Evolutionary conservation across 1,139 yeast genomes (phyloP), one percentile per base, ranked within the genome.

Genomic region (Debaryomycetaceae sp.): DNA sequence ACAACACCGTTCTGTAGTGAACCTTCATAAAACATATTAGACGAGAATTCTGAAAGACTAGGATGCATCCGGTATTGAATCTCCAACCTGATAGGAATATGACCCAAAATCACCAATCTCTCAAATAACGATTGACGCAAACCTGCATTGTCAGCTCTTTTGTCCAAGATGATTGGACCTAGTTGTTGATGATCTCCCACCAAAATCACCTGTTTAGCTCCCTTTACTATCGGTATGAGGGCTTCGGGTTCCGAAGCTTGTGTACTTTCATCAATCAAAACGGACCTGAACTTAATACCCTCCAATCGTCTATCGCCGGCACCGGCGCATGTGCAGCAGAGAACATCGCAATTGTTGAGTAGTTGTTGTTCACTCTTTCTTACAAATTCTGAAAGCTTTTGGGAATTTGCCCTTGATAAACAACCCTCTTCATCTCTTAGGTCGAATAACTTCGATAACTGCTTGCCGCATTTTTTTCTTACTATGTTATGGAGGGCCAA

Each of bases 1-100:
- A 95, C 84, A 8, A 90, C 96, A 53, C 97, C 97, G 60, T 90
- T 90, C 62, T 90, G 97, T 55, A 91, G 76, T 40, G 87, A 78
- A 31, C 98, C 98, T 57, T 90, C 97, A 63, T 91, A 91, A 59
- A 89, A 91, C 88, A 87, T 84, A 62, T 90, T 89, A 57, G 95
- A 84, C 20, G 97, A 87, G 60, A 89, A 91, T 56, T 88, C 96
- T 51, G 95, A 82, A 45, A 91, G 68, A 49, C 83, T 75, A 2
- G 98, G 98, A 61, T 90, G 87, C 98, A 91, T 91, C 68, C 98
- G 84, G 65, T 91, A 91, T 62, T 91, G 98, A 29, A 90, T 96
- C 53, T 89, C 95, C 47, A 91, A 73, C 51, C 97, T 72, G 49
- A 88, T 83, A 9, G 97, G 97, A 7, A 81, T 80, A 60, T 87